These are phyloP conservation scores for Hypomontagnella monticulosa DNA, from an alignment of 495 filamentous ascomycete genomes.

Conservation along the genomic window DNA sequence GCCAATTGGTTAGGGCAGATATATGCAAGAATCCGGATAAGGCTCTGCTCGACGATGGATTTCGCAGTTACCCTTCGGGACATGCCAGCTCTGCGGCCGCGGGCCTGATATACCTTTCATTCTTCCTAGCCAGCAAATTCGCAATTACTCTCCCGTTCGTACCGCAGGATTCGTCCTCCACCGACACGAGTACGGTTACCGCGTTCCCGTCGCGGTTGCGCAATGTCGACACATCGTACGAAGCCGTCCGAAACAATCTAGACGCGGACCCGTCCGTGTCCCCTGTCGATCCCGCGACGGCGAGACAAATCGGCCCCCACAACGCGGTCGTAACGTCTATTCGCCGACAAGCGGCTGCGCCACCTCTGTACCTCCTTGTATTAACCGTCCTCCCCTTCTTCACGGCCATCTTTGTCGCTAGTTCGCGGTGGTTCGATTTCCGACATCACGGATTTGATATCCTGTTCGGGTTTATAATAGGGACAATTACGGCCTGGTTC, in stretches of 20 bases:
- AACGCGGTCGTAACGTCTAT: slow-evolving; percentile 57
- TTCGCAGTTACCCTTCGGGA: slow-evolving; percentile 84
- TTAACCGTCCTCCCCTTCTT: slow-evolving; percentile 71
- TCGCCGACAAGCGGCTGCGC: slow-evolving; percentile 73
- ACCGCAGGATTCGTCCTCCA: slow-evolving; percentile 50
- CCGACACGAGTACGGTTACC: slow-evolving; percentile 47
- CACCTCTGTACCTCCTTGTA: slow-evolving; percentile 73
- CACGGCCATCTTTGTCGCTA: slow-evolving; percentile 63
- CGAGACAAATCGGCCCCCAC: slow-evolving; percentile 55
- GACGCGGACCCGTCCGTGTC: slow-evolving; percentile 31
- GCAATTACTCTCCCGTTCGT: slow-evolving; percentile 67
- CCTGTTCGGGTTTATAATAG: slow-evolving; percentile 77
- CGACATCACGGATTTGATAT: slow-evolving; percentile 92
- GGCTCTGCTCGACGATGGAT: slow-evolving; percentile 79
- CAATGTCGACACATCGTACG: slow-evolving; percentile 35
- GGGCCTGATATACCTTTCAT: slow-evolving; percentile 79
- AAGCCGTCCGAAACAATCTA: slow-evolving; percentile 34
- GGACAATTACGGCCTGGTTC: slow-evolving; percentile 58
- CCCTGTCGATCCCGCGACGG: slow-evolving; percentile 36
- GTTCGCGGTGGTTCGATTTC: slow-evolving; percentile 79
- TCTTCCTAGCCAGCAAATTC: slow-evolving; percentile 72
- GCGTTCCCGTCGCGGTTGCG: slow-evolving; percentile 61
- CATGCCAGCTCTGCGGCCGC: slow-evolving; percentile 72
- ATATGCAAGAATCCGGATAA: slow-evolving; percentile 78
- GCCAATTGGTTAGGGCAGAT: slow-evolving; percentile 67